Evolutionary conservation across 2,329 filamentous ascomycete genomes (phyloP).

Genomic region (Stagonosporopsis vannaccii): DNA sequence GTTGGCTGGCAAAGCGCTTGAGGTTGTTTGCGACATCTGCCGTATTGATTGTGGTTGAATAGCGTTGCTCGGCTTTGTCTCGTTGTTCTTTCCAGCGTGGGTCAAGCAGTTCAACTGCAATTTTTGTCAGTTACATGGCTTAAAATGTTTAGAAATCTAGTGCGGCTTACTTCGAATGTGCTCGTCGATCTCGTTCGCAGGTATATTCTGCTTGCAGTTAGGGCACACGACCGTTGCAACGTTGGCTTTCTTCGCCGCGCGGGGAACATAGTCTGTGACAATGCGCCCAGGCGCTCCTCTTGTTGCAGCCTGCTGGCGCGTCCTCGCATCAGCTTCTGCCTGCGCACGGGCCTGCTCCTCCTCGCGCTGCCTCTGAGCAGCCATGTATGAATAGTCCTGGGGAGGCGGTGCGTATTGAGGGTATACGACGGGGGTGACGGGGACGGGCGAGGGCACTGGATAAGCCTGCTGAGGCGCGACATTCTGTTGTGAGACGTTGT

Average conservation of each 20-base stretch:
- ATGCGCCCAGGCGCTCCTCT: slow-evolving; percentile 77
- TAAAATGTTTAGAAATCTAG: background rate
- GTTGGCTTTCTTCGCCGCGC: slow-evolving; percentile 72
- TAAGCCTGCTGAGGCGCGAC: slow-evolving; percentile 38
- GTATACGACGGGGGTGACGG: slow-evolving; percentile 34
- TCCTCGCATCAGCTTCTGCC: slow-evolving; percentile 66
- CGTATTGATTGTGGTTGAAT: slow-evolving; percentile 85
- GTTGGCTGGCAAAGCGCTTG: slow-evolving; percentile 90
- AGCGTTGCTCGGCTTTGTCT: slow-evolving; percentile 84
- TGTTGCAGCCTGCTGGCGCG: slow-evolving; percentile 80
- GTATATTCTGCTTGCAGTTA: slow-evolving; percentile 91
- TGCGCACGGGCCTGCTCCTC: slow-evolving; percentile 51
- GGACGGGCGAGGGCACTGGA: slow-evolving; percentile 35
- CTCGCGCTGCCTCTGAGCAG: slow-evolving; percentile 45
- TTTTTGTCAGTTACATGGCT: slow-evolving; percentile 48
- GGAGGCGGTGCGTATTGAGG: slow-evolving; percentile 37
- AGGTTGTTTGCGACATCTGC: slow-evolving; percentile 91
- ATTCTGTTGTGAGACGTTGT: slow-evolving; percentile 45
- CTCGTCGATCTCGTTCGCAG: slow-evolving; percentile 84
- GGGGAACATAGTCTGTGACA: slow-evolving; percentile 88
- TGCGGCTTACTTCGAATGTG: slow-evolving; percentile 81
- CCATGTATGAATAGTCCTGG: slow-evolving; percentile 38
- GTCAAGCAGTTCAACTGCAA: slow-evolving; percentile 82
- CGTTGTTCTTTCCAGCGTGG: slow-evolving; percentile 96
- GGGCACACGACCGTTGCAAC: slow-evolving; percentile 80